Base-by-base conservation (phyloP, 2,329 filamentous ascomycete species). In the Colletotrichum sp. region DNA sequence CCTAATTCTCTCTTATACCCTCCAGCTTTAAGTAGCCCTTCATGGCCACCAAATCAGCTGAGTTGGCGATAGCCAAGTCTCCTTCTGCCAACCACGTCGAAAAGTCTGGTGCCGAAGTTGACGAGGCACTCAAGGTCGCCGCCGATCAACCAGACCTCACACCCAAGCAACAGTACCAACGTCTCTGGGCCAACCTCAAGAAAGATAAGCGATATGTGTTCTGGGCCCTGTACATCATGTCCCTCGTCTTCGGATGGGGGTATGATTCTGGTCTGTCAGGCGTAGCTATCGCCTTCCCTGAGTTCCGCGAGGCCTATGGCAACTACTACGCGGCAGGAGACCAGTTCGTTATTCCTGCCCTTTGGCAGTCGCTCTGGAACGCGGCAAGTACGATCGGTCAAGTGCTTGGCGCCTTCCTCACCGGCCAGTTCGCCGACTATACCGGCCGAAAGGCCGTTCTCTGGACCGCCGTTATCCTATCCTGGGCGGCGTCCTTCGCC, bases 341-440 rank as follows among this genome's bases (percentile, higher is more conserved):
- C 30, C 79, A 80, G 36, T 82, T 75, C 65, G 80, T 84, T 8
- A 84, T 85, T 44, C 83, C 83, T 0, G 83, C 84, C 2, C 79
- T 84, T 0, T 85, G 83, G 82, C 83, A 84, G 71, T 83, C 82
- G 59, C 80, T 85, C 9, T 84, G 83, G 83, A 84, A 84, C 66
- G 82, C 83, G 5, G 83, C 82, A 8, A 83, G 81, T 32, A 84
- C 82, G 8, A 84, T 85, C 8, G 83, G 83, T 0, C 80, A 82
- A 28, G 60, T 82, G 2, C 72, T 82, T 44, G 80, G 80, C 9
- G 80, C 80, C 1, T 82, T 82, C 19, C 27, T 82, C 13, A 78
- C 79, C 0, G 80, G 80, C 0, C 78, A 81, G 19, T 82, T 82
- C 27, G 80, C 80, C 5, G 80, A 82, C 57, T 63, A 70, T 22